phyloP scores from a whole-genome alignment of 176 grass and related monocot genomes.

The Carex littledalei region DNA sequence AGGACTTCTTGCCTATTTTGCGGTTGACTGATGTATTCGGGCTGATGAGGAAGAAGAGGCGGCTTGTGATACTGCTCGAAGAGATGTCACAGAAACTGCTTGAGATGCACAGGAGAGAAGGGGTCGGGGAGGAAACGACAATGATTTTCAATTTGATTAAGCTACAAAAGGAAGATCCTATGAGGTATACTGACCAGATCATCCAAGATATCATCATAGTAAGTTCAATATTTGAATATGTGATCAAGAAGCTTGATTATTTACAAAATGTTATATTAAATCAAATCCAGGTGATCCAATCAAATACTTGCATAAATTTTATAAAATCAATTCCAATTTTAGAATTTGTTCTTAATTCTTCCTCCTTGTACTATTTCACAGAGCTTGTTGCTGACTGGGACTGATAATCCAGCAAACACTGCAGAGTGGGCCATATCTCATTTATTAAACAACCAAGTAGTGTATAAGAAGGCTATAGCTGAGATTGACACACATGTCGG shows the following conservation, averaged over 20 bases:
- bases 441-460: background rate
- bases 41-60: background rate
- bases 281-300: background rate
- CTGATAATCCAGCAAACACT: constrained; percentile 6
- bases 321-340: background rate
- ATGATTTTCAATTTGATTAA: constrained; percentile 3
- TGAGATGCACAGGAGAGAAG: background rate
- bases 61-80: background rate
- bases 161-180: background rate
- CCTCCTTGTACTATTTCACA: background rate
- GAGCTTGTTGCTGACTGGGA: constrained; percentile 2
- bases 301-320: background rate
- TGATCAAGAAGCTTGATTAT: background rate
- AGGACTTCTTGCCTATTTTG: background rate
- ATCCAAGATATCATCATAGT: constrained; percentile 1
- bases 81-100: background rate
- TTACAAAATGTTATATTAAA: background rate
- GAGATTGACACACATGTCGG: background rate
- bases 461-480: background rate
- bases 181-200: background rate
- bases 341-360: background rate
- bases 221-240: background rate
- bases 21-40: background rate
- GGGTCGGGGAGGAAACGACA: background rate
- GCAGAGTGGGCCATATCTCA: constrained; percentile 6